Percentiles rank a stretch among this genome's conserved stretches.
Evolutionary conservation across 768 basidiomycete genomes (phyloP).

Genomic region (Suillus ampliporus): DNA sequence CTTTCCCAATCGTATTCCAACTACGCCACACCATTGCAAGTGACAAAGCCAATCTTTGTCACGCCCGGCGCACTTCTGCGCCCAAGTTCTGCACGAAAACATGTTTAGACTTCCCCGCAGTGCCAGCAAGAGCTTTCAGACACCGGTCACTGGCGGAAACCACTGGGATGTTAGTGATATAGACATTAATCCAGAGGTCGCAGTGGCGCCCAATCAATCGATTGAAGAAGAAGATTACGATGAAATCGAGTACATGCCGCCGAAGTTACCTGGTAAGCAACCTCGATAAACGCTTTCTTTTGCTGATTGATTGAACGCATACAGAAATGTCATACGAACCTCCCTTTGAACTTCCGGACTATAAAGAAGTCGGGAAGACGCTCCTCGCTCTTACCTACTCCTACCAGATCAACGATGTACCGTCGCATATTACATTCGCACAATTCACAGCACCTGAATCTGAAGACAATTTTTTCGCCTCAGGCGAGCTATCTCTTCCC

Average conservation of each 20-base stretch:
- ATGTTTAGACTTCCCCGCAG: constrained; percentile 60
- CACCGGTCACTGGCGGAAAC: constrained; percentile 67
- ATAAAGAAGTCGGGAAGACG: constrained; percentile 44
- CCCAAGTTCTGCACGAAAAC: constrained; percentile 73
- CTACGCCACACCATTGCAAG: constrained; percentile 22
- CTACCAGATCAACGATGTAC: constrained; percentile 40
- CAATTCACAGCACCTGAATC: constrained; percentile 27
- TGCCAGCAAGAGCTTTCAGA: constrained; percentile 59
- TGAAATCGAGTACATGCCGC: constrained; percentile 63
- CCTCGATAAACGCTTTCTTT: not conserved
- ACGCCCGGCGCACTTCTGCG: constrained; percentile 44
- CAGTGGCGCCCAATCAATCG: constrained; percentile 28
- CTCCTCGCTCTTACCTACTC: constrained; percentile 45
- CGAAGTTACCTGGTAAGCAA: constrained; percentile 53
- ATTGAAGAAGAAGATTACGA: constrained; percentile 42
- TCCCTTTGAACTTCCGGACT: constrained; percentile 56
- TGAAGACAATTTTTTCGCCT: constrained; percentile 29
- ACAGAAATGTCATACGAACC: constrained; percentile 51
- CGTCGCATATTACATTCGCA: constrained; percentile 15
- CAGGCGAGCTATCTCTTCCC: constrained; percentile 21
- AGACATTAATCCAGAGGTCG: constrained; percentile 39
- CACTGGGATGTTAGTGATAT: constrained; percentile 81
- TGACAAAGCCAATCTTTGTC: constrained; percentile 33
- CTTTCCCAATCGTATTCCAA: constrained; percentile 62
- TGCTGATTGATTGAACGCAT: constrained; percentile 5